Percentiles rank a stretch among this genome's conserved stretches.
phyloP scores from a whole-genome alignment of 306 rosid genomes.

The Begonia fuchsioides region DNA sequence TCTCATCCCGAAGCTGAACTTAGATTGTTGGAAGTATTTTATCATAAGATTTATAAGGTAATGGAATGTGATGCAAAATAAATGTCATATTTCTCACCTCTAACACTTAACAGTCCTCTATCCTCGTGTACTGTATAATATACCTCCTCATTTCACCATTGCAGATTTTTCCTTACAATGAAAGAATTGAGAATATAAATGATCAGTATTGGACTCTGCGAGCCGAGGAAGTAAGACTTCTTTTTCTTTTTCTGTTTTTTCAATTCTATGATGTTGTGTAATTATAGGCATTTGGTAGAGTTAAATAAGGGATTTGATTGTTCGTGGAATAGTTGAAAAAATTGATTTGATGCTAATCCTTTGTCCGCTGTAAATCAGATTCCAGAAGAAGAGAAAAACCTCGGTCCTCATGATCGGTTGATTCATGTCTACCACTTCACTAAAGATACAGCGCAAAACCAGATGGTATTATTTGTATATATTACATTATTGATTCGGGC shows the following conservation, averaged over 20 bases:
- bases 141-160: not conserved
- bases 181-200: conserved; percentile 64
- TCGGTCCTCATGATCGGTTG: conserved; percentile 64
- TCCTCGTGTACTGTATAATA: no score
- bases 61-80: not conserved
- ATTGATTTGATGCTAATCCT: conserved; percentile 5
- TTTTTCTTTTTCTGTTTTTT: not conserved
- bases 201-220: conserved; percentile 75
- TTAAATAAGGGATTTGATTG: no score
- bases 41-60: conserved; percentile 94
- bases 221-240: conserved; percentile 55
- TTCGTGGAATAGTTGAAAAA: no score
- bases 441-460: conserved; percentile 63
- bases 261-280: not conserved
- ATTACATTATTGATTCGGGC: not conserved
- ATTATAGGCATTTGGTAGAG: conserved; percentile 1
- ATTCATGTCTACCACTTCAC: conserved; percentile 84
- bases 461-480: conserved; percentile 26
- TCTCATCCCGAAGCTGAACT: conserved; percentile 75
- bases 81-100: no score
- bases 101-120: no score
- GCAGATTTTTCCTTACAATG: conserved; percentile 53
- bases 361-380: conserved; percentile 25
- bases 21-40: conserved; percentile 82
- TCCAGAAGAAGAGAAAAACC: conserved; percentile 73